A percentile compares a stretch with the other conserved stretches of the same genome.
These are phyloP conservation scores for Debaryomyces sp. DNA, from an alignment of 1,139 yeast species.

Conservation along the genomic window DNA sequence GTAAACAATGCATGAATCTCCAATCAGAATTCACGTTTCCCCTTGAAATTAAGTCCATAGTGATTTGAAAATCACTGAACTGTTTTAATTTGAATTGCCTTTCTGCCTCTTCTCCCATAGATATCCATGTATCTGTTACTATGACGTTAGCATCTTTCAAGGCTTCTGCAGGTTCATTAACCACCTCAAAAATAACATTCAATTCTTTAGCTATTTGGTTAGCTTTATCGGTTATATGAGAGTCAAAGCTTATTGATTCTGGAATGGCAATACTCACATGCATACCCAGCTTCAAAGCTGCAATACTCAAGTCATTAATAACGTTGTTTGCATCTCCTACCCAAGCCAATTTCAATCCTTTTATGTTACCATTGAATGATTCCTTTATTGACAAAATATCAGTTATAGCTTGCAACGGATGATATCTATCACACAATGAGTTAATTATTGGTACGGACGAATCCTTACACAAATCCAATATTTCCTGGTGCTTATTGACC, in stretches of 20 bases:
- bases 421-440: constrained; percentile 81
- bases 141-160: constrained; percentile 67
- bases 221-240: constrained; percentile 54
- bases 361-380: constrained; percentile 47
- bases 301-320: constrained; percentile 80
- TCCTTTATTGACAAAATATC: constrained; percentile 78
- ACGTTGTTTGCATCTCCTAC: constrained; percentile 94
- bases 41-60: constrained; percentile 53
- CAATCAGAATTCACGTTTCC: constrained; percentile 61
- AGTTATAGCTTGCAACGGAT: constrained; percentile 87
- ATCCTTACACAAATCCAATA: constrained; percentile 64
- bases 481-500: constrained; percentile 75
- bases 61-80: constrained; percentile 78
- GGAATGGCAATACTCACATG: constrained; percentile 80
- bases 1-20: constrained; percentile 78
- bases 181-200: constrained; percentile 53
- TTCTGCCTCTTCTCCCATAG: constrained; percentile 90
- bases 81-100: constrained; percentile 64
- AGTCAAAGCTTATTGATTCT: constrained; percentile 60
- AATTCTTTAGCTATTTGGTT: constrained; percentile 47
- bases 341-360: constrained; percentile 79
- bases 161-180: constrained; percentile 68
- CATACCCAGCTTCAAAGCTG: constrained; percentile 76
- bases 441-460: constrained; percentile 84
- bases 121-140: constrained; percentile 89